Percentiles rank a stretch among this genome's conserved stretches.
Conservation (phyloP, 495 filamentous ascomycete species). For the Podospora appendiculata region DNA sequence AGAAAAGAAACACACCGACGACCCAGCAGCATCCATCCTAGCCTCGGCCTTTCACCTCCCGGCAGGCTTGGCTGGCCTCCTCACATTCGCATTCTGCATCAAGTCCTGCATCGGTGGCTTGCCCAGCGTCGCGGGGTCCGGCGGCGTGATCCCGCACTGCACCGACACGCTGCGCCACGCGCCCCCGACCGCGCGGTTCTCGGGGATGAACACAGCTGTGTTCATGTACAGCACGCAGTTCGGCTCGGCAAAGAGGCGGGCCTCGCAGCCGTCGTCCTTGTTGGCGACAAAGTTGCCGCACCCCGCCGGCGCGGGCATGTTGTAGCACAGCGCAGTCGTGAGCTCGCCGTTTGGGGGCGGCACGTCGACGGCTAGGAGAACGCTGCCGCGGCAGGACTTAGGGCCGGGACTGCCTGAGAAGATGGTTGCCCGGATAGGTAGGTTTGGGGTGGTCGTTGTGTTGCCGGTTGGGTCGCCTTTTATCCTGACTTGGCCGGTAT, state of each 20-base stretch:
- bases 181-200: conserved; percentile 26
- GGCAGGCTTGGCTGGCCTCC: not conserved
- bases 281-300: conserved; percentile 30
- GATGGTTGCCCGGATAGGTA: conserved; percentile 26
- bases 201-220: conserved; percentile 32
- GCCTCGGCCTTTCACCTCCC: no score
- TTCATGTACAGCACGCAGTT: conserved; percentile 29
- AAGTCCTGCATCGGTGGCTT: conserved; percentile 12
- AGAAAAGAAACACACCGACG: no score
- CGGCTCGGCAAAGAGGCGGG: conserved; percentile 29
- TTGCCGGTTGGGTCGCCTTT: conserved; percentile 17
- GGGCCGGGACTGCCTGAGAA: conserved; percentile 32
- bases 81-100: conserved; percentile 2
- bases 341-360: conserved; percentile 16
- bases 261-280: conserved; percentile 31
- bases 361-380: conserved; percentile 18
- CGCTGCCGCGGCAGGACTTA: conserved; percentile 25
- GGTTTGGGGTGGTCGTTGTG: conserved; percentile 9
- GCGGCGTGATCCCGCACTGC: conserved; percentile 21
- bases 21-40: no score
- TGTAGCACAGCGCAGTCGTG: conserved; percentile 21
- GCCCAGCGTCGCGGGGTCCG: conserved; percentile 11
- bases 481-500: conserved; percentile 28
- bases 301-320: conserved; percentile 22
- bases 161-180: conserved; percentile 28